phyloP scores from a whole-genome alignment of 768 basidiomycete genomes.

The Russula olivacea region DNA sequence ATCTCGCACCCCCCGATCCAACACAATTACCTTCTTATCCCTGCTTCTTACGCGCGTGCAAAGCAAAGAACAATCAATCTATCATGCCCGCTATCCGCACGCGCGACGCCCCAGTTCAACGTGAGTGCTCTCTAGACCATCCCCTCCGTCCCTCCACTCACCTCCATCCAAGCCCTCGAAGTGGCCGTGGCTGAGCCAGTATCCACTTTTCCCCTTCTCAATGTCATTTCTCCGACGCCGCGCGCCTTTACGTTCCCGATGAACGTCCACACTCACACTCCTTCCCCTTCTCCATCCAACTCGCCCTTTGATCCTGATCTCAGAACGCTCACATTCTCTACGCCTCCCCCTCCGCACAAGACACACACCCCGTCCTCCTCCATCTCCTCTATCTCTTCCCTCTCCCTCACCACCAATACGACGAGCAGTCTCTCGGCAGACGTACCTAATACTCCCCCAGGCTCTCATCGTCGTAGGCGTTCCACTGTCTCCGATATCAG shows the following conservation, averaged over 20 bases:
- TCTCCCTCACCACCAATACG: conserved; percentile 31
- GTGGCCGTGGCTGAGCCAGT: conserved; percentile 56
- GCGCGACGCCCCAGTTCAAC: conserved; percentile 59
- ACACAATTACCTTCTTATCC: conserved; percentile 5
- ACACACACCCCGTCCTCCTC: conserved; percentile 41
- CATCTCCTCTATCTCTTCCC: conserved; percentile 37
- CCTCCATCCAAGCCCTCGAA: conserved; percentile 52
- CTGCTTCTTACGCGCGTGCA: conserved; percentile 7
- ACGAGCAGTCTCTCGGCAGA: conserved; percentile 28
- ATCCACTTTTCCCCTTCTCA: conserved; percentile 48
- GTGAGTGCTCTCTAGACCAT: conserved; percentile 31
- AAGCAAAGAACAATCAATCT: conserved; percentile 25
- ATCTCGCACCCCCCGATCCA: conserved; percentile 10
- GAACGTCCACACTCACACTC: conserved; percentile 30
- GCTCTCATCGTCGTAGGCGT: conserved; percentile 32
- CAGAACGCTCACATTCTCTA: conserved; percentile 40
- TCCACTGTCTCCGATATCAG: conserved; percentile 34
- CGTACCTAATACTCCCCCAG: conserved; percentile 23
- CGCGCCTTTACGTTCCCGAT: conserved; percentile 63
- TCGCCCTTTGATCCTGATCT: conserved; percentile 75
- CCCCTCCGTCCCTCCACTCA: neutral
- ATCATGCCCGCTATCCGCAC: conserved; percentile 77
- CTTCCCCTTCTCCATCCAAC: conserved; percentile 57
- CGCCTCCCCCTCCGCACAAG: conserved; percentile 35
- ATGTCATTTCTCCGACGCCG: conserved; percentile 60